Evolutionary conservation across 257 asterid genomes (phyloP).

Genomic region (Thymus quinquecostatus): DNA sequence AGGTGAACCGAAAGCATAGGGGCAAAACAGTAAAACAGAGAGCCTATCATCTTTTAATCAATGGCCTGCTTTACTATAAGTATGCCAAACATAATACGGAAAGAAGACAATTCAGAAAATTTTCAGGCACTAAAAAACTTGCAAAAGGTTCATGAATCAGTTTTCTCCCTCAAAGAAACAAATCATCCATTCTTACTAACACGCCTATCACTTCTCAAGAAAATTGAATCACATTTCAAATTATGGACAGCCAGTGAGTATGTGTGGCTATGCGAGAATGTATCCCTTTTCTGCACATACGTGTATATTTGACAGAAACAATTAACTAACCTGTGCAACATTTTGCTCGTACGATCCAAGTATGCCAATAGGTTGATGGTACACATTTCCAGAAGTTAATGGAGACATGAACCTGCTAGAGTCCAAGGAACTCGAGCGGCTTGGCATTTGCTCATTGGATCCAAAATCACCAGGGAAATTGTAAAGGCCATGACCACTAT

Average conservation of each 20-base stretch:
- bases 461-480: constrained; percentile 80
- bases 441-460: constrained; percentile 66
- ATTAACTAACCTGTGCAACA: constrained; percentile 75
- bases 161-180: constrained; percentile 10
- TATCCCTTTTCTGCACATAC: constrained; percentile 16
- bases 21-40: constrained; percentile 21
- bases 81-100: constrained; percentile 9
- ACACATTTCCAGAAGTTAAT: constrained; percentile 74
- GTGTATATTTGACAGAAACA: constrained; percentile 26
- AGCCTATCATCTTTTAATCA: constrained; percentile 15
- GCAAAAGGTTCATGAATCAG: constrained; percentile 2
- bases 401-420: constrained; percentile 80
- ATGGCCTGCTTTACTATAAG: constrained; percentile 15
- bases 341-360: constrained; percentile 95
- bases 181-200: constrained; percentile 14
- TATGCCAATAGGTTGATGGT: constrained; percentile 85
- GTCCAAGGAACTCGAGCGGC: constrained; percentile 66
- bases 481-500: constrained; percentile 73
- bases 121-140: neutral
- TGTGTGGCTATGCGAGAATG: constrained; percentile 21
- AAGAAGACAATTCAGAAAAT: constrained; percentile 18
- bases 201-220: constrained; percentile 16
- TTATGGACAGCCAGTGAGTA: constrained; percentile 14
- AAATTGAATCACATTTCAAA: constrained; percentile 7
- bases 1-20: constrained; percentile 13